Conservation (phyloP, 306 rosid genomes). For the Vigna hirtella region DNA sequence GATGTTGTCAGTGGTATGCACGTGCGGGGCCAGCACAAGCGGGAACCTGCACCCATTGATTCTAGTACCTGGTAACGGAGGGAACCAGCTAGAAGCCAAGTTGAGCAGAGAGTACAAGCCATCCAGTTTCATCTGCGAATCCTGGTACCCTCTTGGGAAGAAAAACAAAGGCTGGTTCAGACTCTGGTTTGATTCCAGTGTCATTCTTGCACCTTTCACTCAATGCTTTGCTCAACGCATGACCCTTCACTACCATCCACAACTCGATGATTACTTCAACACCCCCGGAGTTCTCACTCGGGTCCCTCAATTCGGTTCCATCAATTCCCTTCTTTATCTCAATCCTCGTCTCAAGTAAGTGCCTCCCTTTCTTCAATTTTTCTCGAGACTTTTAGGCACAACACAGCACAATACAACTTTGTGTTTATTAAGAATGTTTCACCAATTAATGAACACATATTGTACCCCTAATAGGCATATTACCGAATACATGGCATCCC, state of each 20-base stretch:
- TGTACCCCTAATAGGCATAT: conserved; percentile 51
- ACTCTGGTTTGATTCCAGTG: conserved; percentile 80
- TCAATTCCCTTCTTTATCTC: conserved; percentile 73
- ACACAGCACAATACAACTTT: no score
- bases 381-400: no score
- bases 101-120: conserved; percentile 63
- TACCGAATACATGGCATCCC: conserved; percentile 72
- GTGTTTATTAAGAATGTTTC: no score
- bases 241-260: conserved; percentile 67
- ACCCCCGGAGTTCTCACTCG: conserved; percentile 76
- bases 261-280: conserved; percentile 69
- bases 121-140: conserved; percentile 59
- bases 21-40: conserved; percentile 51
- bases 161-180: conserved; percentile 79
- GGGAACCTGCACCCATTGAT: conserved; percentile 68
- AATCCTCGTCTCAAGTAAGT: conserved; percentile 79
- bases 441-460: no score
- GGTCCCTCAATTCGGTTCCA: conserved; percentile 78
- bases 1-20: conserved; percentile 53
- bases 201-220: conserved; percentile 74
- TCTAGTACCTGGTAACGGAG: conserved; percentile 85
- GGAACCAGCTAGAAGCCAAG: conserved; percentile 87
- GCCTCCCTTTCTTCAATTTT: background rate
- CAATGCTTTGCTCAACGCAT: conserved; percentile 82
- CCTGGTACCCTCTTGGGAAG: conserved; percentile 68